These are phyloP conservation scores for Aspergillus baeticus DNA, from an alignment of 495 filamentous ascomycete genomes.

Conservation along the genomic window DNA sequence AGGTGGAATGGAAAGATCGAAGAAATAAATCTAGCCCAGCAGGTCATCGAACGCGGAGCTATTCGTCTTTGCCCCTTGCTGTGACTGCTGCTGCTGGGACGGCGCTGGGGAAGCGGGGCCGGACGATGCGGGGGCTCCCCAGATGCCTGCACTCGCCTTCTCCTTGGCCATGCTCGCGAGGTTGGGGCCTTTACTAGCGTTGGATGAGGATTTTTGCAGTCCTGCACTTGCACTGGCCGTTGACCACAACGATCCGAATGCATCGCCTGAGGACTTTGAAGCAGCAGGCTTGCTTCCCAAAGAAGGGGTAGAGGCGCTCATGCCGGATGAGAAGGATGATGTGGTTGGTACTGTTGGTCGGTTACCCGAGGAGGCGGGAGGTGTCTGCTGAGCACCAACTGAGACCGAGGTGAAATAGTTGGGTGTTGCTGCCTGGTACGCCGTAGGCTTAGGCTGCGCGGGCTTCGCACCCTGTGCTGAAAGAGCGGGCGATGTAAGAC, in stretches of 20 bases:
- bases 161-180: constrained; percentile 93
- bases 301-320: constrained; percentile 35
- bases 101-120: constrained; percentile 32
- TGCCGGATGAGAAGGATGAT: constrained; percentile 35
- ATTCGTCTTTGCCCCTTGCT: constrained; percentile 38
- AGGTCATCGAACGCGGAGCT: constrained; percentile 61
- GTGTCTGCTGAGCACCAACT: constrained; percentile 20
- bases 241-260: constrained; percentile 84
- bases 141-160: constrained; percentile 90
- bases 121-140: constrained; percentile 65
- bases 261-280: constrained; percentile 66
- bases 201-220: constrained; percentile 70
- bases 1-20: background rate
- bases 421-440: constrained; percentile 74
- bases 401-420: constrained; percentile 94
- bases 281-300: constrained; percentile 43
- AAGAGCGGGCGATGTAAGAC: constrained; percentile 48
- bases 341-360: constrained; percentile 32
- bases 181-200: constrained; percentile 65
- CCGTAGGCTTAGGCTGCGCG: constrained; percentile 49
- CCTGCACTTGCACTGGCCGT: constrained; percentile 72
- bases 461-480: constrained; percentile 43
- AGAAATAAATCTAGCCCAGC: constrained; percentile 48
- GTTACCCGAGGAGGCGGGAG: constrained; percentile 25
- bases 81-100: constrained; percentile 30